Base-by-base conservation (phyloP, 371 early-diverging fungal genomes). In the Coemansia sp. region DNA sequence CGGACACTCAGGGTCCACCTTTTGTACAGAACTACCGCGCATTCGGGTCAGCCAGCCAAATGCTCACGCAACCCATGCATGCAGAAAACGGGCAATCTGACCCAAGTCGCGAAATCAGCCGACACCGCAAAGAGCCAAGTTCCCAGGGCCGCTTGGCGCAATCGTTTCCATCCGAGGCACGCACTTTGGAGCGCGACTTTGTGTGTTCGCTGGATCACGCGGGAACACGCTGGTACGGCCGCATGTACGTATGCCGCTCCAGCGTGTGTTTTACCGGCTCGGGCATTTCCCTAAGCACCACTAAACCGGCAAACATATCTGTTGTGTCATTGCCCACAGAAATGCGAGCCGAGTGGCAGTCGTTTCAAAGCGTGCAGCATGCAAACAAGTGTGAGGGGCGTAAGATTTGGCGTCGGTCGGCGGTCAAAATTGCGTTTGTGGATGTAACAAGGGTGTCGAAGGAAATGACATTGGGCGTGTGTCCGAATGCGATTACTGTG, bases 401-500 rank as follows among this genome's bases (percentile, higher is more conserved):
- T 28, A 64, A 42, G 51, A 71, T 64, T 14, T 64, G 67, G 75
- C 75, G 65, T n/a, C 64, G 71, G n/a, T 64, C 62, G 18, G 57
- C 71, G 0, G 51, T 75, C 14, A 59, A 62, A 14, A 42, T 75
- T 21, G 21, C 67, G 20, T 54, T 71, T 9, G 18, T 57, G 23
- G 75, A 75, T n/a, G 63, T 75, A 14, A 71, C 75, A 2, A 71
- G 75, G 6, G 68, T 75, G 48, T 61, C 40, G 59, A 75, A 75
- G 58, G 75, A 75, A 50, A 62, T 67, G 44, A 75, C 75, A 4
- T 64, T 75, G 60, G 75, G 68, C 12, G 21, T 75, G 14, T 75
- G 75, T 64, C 75, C 75, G 37, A 75, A 75, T 53, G 75, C 71
- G 16, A 50, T 75, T 52, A 75, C 75, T 1, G 65, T 75, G 21